These are phyloP conservation scores for Immersiporthe knoxdaviesiana DNA, from an alignment of 2,329 filamentous ascomycete species.

Conservation along the genomic window DNA sequence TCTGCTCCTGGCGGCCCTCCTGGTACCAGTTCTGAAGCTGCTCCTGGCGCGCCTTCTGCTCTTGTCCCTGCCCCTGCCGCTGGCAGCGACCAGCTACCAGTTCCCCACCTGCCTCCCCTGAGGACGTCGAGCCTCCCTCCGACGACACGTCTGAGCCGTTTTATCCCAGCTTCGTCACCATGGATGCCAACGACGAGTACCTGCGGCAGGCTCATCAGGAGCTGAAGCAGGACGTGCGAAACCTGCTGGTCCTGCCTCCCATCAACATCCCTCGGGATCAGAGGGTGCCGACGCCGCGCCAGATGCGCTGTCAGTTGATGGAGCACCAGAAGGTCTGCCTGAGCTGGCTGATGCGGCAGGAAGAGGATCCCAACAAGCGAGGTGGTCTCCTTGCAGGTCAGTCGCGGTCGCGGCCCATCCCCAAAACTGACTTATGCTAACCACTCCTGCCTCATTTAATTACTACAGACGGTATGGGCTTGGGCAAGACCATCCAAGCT, in stretches of 20 bases:
- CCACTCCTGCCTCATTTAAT: not conserved
- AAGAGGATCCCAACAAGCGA: slow-evolving; percentile 10
- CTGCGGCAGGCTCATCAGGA: not conserved
- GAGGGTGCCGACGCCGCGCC: slow-evolving; percentile 31
- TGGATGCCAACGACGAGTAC: not conserved
- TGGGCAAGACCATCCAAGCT: slow-evolving; percentile 86
- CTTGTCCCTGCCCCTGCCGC: not conserved
- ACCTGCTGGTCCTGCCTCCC: slow-evolving; percentile 31
- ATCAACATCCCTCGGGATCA: slow-evolving; percentile 30
- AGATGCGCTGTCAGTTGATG: slow-evolving; percentile 28
- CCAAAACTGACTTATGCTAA: not conserved
- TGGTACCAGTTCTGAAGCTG: not conserved
- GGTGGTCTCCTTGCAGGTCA: slow-evolving; percentile 25
- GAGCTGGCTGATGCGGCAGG: slow-evolving; percentile 22
- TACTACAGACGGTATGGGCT: slow-evolving; percentile 79
- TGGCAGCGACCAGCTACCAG: not conserved
- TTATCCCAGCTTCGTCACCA: not conserved
- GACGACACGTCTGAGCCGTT: not conserved
- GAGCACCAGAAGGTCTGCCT: slow-evolving; percentile 26
- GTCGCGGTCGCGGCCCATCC: not conserved
- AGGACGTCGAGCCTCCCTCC: not conserved
- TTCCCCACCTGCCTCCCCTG: not conserved
- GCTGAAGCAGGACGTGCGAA: slow-evolving; percentile 26
- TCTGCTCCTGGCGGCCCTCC: not conserved
- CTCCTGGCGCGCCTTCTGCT: not conserved